Evolutionary conservation across 106 monocot species (phyloP).

Genomic region (Dendrobium huoshanense): DNA sequence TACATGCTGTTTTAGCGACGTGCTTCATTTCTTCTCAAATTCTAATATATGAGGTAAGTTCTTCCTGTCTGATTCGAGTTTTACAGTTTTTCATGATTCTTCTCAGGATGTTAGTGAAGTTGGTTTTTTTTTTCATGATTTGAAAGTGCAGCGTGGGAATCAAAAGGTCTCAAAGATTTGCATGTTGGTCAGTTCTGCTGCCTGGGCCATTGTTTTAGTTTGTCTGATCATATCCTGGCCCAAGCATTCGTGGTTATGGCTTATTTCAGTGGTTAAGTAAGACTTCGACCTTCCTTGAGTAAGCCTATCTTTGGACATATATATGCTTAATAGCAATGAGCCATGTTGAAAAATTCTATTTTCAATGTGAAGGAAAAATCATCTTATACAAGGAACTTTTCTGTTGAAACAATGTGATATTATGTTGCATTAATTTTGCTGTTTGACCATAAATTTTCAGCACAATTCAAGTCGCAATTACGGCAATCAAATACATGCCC

Average conservation of each 20-base stretch:
- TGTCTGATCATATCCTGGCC: conserved; percentile 67
- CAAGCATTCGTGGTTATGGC: conserved; percentile 90
- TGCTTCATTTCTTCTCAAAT: conserved; percentile 79
- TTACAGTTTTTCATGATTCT: too few relatives aligned
- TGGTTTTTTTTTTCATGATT: neutral
- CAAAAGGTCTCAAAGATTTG: conserved; percentile 77
- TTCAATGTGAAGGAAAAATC: too few relatives aligned
- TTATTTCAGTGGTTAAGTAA: conserved; percentile 86
- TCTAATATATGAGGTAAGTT: conserved; percentile 74
- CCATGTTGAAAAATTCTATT: too few relatives aligned
- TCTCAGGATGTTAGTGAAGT: too few relatives aligned
- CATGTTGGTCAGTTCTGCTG: conserved; percentile 43
- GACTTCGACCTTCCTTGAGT: neutral
- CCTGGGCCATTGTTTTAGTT: conserved; percentile 50
- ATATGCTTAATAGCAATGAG: too few relatives aligned
- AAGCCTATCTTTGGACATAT: too few relatives aligned
- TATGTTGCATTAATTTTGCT: neutral
- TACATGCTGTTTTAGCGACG: conserved; percentile 87
- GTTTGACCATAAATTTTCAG: conserved; percentile 27
- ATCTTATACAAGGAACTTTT: too few relatives aligned
- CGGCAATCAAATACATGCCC: conserved; percentile 83
- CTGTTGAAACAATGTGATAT: conserved; percentile 1
- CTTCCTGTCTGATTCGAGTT: neutral
- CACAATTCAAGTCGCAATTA: conserved; percentile 78
- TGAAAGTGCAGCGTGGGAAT: conserved; percentile 37